Conservation (phyloP, 2,329 filamentous ascomycete genomes). For the Epichloe uncinata region DNA sequence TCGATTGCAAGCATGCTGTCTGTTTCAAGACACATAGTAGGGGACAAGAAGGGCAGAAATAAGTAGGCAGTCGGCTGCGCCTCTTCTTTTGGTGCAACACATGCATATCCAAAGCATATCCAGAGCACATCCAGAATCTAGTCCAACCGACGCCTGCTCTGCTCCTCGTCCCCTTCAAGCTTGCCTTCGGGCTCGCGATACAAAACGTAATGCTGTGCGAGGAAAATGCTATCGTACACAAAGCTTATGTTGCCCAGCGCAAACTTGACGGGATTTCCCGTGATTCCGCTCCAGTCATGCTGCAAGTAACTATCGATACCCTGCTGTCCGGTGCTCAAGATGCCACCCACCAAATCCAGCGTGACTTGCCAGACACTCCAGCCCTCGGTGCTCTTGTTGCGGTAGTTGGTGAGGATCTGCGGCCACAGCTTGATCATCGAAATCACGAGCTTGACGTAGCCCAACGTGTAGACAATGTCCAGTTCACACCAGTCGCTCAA, state of each 20-base stretch:
- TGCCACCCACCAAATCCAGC: conserved; percentile 68
- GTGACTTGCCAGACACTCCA: conserved; percentile 82
- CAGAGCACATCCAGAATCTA: too few species aligned
- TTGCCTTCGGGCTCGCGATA: conserved; percentile 33
- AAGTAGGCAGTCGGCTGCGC: background rate
- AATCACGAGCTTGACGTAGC: conserved; percentile 79
- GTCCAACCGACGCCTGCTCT: conserved; percentile 2
- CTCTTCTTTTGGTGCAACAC: background rate
- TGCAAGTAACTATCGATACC: conserved; percentile 74
- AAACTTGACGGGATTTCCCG: conserved; percentile 85
- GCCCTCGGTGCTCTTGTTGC: conserved; percentile 70
- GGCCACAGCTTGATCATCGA: conserved; percentile 90
- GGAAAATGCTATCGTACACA: conserved; percentile 75
- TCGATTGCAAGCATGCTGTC: too few species aligned
- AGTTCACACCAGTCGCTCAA: conserved; percentile 44
- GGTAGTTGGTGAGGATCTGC: conserved; percentile 71
- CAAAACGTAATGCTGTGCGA: conserved; percentile 75
- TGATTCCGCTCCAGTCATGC: conserved; percentile 79
- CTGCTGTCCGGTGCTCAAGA: conserved; percentile 71
- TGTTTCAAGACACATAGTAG: background rate
- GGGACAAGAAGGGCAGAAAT: background rate
- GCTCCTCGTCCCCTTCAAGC: conserved; percentile 7
- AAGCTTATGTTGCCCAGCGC: conserved; percentile 75
- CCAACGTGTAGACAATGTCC: conserved; percentile 54
- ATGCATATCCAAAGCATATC: background rate